phyloP scores from a whole-genome alignment of 2,329 filamentous ascomycete genomes.

The Pyrenochaeta sp. region DNA sequence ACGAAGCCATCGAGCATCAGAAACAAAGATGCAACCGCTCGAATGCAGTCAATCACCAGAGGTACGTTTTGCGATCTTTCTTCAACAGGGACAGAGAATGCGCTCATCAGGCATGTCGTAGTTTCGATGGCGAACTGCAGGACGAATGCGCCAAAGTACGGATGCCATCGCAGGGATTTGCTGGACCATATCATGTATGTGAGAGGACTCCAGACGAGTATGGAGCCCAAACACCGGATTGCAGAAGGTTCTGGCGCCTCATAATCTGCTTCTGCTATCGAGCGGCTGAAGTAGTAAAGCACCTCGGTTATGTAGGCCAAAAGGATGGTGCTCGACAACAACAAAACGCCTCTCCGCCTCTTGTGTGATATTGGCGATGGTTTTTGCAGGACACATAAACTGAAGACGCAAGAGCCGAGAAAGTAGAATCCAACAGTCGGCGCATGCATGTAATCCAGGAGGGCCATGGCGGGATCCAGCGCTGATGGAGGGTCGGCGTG shows the following conservation, averaged over 20 bases:
- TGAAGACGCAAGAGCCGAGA: slow-evolving; percentile 34
- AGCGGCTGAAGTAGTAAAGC: slow-evolving; percentile 43
- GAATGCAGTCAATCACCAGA: slow-evolving; percentile 30
- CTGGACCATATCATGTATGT: slow-evolving; percentile 30
- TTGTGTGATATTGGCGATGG: slow-evolving; percentile 30
- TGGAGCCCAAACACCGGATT: slow-evolving; percentile 43
- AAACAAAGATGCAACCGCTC: slow-evolving; percentile 30
- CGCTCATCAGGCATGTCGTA: slow-evolving; percentile 33
- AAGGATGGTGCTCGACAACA: slow-evolving; percentile 21
- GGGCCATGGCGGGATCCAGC: slow-evolving; percentile 30
- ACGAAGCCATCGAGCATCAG: slow-evolving; percentile 38
- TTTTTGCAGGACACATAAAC: slow-evolving; percentile 41
- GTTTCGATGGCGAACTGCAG: slow-evolving; percentile 43
- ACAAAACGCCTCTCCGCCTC: slow-evolving; percentile 28
- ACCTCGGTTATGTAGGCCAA: slow-evolving; percentile 38
- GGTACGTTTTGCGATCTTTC: slow-evolving; percentile 26
- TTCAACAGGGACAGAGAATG: slow-evolving; percentile 21
- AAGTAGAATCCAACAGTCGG: slow-evolving; percentile 42
- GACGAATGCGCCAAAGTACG: slow-evolving; percentile 44
- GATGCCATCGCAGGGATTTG: slow-evolving; percentile 38
- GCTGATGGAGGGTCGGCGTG: slow-evolving; percentile 9
- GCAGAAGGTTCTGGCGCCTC: slow-evolving; percentile 42
- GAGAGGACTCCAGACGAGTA: slow-evolving; percentile 42
- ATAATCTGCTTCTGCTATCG: slow-evolving; percentile 37
- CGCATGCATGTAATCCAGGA: slow-evolving; percentile 45